Evolutionary conservation across 257 asterid genomes (phyloP), one percentile per base, ranked within the genome.

Genomic region (Vinca minor): DNA sequence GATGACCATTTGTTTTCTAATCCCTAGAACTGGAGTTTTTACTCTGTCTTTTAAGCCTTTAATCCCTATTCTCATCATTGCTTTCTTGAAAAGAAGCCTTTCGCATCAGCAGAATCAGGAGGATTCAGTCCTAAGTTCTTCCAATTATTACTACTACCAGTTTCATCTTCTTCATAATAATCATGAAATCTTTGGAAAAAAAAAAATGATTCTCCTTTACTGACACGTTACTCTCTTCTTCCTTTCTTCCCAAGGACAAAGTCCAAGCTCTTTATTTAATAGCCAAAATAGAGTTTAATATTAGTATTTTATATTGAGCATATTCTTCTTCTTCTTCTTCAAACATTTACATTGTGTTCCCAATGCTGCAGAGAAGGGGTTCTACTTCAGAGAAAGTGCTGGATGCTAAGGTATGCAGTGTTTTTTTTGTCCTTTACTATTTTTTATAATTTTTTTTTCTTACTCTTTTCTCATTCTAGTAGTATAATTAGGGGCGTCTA

Each of bases 401-500:
- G 59, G 96, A 91, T 81, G 83, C 95, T 50, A 91, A 91, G 96
- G 95, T 91, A 80, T 76, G 60, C 21, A 5, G 26, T 44, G 20
- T 25, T 10, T 47, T 26, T 32, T n/a, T n/a, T n/a, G n/a, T 63
- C 61, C 39, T 62, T 42, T 52, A 21, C 44, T 54, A 29, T 56
- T 18, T 3, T 46, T 61, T 47, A 54, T 14, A 1, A 7, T 3
- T 34, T 7, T 34, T 34, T 34, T 34, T 34, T n/a, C n/a, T n/a
- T n/a, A n/a, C 38, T 34, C 7, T 34, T 2, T 34, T 34, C 38
- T 34, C 38, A 34, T 34, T 34, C 38, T 2, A 34, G 38, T 2
- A 34, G 38, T 34, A 7, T 34, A 2, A n/a, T n/a, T n/a, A n/a
- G n/a, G n/a, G n/a, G n/a, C n/a, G n/a, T n/a, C n/a, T n/a, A n/a